Percentiles rank a stretch among this genome's conserved stretches.
Evolutionary conservation across 192 early-diverging fungal species (phyloP).

Genomic region (Globomyces pollinis-pini): DNA sequence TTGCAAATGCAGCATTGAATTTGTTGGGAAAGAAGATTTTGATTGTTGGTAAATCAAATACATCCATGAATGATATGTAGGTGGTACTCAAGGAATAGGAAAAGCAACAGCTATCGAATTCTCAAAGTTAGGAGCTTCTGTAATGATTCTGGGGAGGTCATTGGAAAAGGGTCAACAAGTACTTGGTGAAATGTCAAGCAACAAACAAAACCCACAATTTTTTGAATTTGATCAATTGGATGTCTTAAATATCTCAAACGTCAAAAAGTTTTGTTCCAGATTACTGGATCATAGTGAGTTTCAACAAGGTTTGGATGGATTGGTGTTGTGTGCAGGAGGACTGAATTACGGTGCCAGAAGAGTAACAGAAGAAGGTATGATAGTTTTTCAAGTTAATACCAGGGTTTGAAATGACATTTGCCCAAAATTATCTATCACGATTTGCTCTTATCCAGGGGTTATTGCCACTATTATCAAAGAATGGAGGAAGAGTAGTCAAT

Average conservation of each 20-base stretch:
- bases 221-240: background rate
- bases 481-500: background rate
- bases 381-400: no score
- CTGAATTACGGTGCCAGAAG: background rate
- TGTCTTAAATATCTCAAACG: background rate
- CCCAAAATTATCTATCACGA: background rate
- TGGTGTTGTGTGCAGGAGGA: conserved; percentile 5
- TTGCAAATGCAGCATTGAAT: conserved; percentile 5
- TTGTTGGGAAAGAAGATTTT: background rate
- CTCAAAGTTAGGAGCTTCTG: background rate
- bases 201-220: background rate
- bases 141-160: background rate
- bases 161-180: background rate
- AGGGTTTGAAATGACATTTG: conserved; percentile 3
- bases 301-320: background rate
- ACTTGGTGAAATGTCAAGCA: background rate
- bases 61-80: no score
- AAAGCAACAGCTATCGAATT: conserved; percentile 1
- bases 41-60: no score
- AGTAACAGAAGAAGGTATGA: background rate
- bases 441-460: background rate
- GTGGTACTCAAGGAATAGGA: conserved; percentile 5
- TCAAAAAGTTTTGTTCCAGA: background rate
- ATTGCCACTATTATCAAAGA: background rate
- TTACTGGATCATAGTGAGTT: background rate